Conservation (phyloP, 2,329 filamentous ascomycete genomes). For the Exutisphaerella laricina region DNA sequence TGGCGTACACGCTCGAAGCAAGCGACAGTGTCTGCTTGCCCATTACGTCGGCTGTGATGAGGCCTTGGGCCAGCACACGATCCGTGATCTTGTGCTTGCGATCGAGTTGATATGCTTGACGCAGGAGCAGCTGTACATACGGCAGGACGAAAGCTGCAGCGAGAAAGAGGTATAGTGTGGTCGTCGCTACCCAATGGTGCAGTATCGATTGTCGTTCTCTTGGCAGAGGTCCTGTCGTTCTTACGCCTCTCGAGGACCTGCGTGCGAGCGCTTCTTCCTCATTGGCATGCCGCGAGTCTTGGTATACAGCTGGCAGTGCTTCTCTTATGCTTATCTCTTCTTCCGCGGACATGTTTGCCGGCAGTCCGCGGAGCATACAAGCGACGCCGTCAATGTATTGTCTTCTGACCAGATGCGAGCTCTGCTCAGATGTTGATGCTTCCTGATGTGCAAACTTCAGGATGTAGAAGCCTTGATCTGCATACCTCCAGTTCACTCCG, state of each 20-base stretch:
- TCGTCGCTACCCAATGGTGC: constrained; percentile 19
- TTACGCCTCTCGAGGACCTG: not conserved
- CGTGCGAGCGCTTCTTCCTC: constrained; percentile 9
- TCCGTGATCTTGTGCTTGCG: constrained; percentile 61
- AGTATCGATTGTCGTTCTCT: constrained; percentile 16
- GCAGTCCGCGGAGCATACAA: constrained; percentile 60
- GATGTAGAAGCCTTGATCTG: constrained; percentile 46
- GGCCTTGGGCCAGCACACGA: constrained; percentile 48
- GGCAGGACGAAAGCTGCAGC: constrained; percentile 57
- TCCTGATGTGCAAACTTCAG: constrained; percentile 44
- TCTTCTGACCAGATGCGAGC: constrained; percentile 52
- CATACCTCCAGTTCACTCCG: constrained; percentile 49
- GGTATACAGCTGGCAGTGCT: constrained; percentile 42
- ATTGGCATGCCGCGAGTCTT: not conserved
- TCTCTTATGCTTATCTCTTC: constrained; percentile 50
- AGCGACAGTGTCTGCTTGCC: constrained; percentile 49
- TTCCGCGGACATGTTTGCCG: constrained; percentile 50
- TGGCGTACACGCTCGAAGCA: constrained; percentile 51
- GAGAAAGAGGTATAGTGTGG: constrained; percentile 43
- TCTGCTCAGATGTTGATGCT: constrained; percentile 34
- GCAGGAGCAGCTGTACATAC: constrained; percentile 52
- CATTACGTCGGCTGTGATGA: constrained; percentile 50
- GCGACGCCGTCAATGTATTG: constrained; percentile 60
- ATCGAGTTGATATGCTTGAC: constrained; percentile 56
- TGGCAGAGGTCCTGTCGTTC: not conserved